phyloP scores from a whole-genome alignment of 352 stramenopile species.

The Pythium dissotocum region DNA sequence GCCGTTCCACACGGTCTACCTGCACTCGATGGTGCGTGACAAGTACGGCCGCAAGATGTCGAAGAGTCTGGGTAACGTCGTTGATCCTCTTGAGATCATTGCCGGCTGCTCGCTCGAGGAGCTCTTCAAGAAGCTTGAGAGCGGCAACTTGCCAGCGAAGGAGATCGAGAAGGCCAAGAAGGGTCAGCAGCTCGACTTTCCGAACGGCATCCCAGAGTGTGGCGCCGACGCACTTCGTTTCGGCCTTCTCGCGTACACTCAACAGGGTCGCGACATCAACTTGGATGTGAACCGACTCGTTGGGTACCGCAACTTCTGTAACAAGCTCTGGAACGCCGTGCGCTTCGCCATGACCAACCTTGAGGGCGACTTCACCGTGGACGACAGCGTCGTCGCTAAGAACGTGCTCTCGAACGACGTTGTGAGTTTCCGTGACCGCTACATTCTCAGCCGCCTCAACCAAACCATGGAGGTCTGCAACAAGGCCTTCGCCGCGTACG shows the following conservation, averaged over 20 bases:
- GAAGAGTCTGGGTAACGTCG: constrained; percentile 99
- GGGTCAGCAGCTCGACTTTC: constrained; percentile 96
- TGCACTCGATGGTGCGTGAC: constrained; percentile 98
- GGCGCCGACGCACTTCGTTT: constrained; percentile 98
- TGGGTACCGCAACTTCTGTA: constrained; percentile 99
- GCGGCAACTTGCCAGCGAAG: constrained; percentile 96
- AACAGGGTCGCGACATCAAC: constrained; percentile 97
- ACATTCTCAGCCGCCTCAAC: constrained; percentile 85
- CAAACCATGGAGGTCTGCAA: constrained; percentile 73
- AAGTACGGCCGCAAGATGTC: constrained; percentile 99
- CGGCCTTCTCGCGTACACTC: constrained; percentile 95
- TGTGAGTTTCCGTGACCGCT: constrained; percentile 70
- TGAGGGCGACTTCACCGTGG: constrained; percentile 63
- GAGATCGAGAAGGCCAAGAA: constrained; percentile 98
- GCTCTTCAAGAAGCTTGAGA: constrained; percentile 95
- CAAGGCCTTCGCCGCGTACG: constrained; percentile 90
- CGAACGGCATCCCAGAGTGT: constrained; percentile 98
- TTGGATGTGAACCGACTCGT: constrained; percentile 99
- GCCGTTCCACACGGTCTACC: constrained; percentile 97
- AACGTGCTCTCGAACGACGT: constrained; percentile 67
- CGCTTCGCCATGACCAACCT: constrained; percentile 98
- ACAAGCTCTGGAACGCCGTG: constrained; percentile 99
- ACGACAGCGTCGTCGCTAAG: constrained; percentile 53
- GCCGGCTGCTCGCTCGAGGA: constrained; percentile 93
- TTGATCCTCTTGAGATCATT: constrained; percentile 98